phyloP scores from a whole-genome alignment of 306 rosid genomes.

The Fragaria vesca region DNA sequence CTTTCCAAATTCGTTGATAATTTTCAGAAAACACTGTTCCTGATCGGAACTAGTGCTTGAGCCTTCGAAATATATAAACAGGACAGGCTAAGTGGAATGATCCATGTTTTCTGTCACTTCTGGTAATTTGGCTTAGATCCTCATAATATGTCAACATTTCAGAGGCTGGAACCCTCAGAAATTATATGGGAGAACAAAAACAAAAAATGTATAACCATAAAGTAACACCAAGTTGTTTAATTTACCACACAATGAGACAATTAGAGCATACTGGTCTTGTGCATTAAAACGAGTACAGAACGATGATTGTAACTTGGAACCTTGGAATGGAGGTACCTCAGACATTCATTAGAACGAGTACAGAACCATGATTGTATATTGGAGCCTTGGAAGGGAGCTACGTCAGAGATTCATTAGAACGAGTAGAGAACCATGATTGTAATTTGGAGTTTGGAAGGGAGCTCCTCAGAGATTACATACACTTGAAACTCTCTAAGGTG shows the following conservation, averaged over 20 bases:
- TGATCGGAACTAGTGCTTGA: too few relatives aligned
- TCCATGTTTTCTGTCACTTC: background rate
- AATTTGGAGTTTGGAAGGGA: background rate
- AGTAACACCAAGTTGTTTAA: background rate
- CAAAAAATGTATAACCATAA: background rate
- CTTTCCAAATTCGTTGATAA: too few relatives aligned
- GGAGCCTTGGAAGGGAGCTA: background rate
- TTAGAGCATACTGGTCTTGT: background rate
- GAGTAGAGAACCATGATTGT: background rate
- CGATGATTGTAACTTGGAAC: background rate
- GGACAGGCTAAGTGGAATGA: background rate
- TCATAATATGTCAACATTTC: background rate
- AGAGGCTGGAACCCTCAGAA: background rate
- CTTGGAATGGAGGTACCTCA: too few relatives aligned
- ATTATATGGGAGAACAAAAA: background rate
- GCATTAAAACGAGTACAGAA: background rate
- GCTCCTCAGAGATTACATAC: background rate
- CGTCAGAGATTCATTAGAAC: background rate
- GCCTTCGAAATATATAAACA: too few relatives aligned
- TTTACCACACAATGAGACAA: background rate
- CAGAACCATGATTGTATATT: background rate
- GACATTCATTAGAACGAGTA: too few relatives aligned
- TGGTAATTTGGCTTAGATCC: background rate
- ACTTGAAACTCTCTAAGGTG: background rate
- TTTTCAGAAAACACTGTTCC: too few relatives aligned